Conservation (phyloP, 1,284 basidiomycete genomes). For the Malassezia sp. region DNA sequence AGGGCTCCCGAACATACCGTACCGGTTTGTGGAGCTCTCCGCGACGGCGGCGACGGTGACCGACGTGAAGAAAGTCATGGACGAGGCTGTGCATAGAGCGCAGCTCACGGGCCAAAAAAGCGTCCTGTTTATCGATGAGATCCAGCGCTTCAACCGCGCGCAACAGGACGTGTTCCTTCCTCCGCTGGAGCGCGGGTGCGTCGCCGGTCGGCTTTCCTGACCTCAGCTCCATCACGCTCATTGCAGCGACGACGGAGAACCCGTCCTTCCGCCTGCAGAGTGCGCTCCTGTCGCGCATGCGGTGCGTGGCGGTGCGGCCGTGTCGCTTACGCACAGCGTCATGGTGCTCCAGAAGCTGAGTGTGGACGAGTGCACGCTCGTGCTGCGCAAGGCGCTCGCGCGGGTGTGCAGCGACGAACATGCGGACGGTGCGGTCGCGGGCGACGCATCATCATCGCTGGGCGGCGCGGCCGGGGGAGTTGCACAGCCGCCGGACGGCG, state of each 20-base stretch:
- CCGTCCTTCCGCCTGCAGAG: constrained; percentile 66
- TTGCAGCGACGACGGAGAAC: constrained; percentile 85
- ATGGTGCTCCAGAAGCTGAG: constrained; percentile 37
- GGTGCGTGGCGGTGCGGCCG: no score
- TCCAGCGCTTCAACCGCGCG: constrained; percentile 67
- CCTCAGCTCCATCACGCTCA: constrained; percentile 49
- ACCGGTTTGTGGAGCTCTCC: constrained; percentile 41
- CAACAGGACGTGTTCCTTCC: constrained; percentile 56
- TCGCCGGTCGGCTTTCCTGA: not conserved
- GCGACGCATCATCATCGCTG: no score
- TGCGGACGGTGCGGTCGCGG: no score
- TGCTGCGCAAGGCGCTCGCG: constrained; percentile 22
- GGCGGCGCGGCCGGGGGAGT: no score
- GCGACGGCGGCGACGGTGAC: constrained; percentile 56
- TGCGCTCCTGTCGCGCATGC: constrained; percentile 64
- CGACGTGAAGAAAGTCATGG: constrained; percentile 68
- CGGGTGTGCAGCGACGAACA: no score
- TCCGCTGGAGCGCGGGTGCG: constrained; percentile 19
- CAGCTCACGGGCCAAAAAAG: constrained; percentile 61
- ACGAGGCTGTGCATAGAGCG: constrained; percentile 64
- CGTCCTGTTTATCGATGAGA: constrained; percentile 70
- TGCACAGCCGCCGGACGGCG: no score
- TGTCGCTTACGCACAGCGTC: constrained; percentile 35
- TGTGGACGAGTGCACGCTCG: constrained; percentile 25
- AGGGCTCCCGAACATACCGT: constrained; percentile 9